Base-by-base conservation (phyloP, 2,329 filamentous ascomycete species). In the Reticulascus tulasneorum region DNA sequence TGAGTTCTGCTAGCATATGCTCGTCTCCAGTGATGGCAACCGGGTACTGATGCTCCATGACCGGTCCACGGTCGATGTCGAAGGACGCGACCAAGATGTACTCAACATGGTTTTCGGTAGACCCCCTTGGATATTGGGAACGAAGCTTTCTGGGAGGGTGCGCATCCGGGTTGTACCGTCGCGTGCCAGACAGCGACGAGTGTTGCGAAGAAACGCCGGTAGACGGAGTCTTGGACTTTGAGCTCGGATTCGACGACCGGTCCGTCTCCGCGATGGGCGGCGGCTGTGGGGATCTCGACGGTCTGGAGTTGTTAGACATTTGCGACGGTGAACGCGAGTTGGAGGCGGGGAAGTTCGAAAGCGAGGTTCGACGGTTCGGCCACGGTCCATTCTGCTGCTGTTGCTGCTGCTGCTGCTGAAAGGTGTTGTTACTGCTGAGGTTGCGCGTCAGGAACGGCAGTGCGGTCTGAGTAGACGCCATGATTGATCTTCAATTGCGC, bases 1-100 rank as follows among this genome's bases (percentile, higher is more conserved):
- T 98, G 54, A 98, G 77, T 68, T 98, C 93, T 7, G 93, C 93
- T 55, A 98, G 66, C 90, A 97, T 97, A 54, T 94, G 85, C 66
- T 98, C 93, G 58, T 98, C 91, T 21, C 93, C 91, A 33, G 89
- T 96, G 45, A 98, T 97, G 33, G 91, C 82, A 26, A 87, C 83
- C 0, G 93, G 93, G 56, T 91, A 98, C 58, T 98, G 93, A 58
- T 98, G 90, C 58, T 98, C 93, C 93, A 98, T 97, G 51, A 96
- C 82, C 29, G 91, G 91, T 4, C 93, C 93, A 35, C 87, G 82
- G 60, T 97, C 91, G 52, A 97, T 94, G 62, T 97, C 89, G 63
- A 98, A 98, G 3, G 89, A 94, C 5, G 93, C 93, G 36, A 98
- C 93, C 35, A 98, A 72, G 35, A 98, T 97, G 57, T 97, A 98